Percentiles rank a stretch among this genome's conserved stretches.
These are phyloP conservation scores for Trichophyton schoenleinii DNA, from an alignment of 2,329 filamentous ascomycete species.

Conservation along the genomic window DNA sequence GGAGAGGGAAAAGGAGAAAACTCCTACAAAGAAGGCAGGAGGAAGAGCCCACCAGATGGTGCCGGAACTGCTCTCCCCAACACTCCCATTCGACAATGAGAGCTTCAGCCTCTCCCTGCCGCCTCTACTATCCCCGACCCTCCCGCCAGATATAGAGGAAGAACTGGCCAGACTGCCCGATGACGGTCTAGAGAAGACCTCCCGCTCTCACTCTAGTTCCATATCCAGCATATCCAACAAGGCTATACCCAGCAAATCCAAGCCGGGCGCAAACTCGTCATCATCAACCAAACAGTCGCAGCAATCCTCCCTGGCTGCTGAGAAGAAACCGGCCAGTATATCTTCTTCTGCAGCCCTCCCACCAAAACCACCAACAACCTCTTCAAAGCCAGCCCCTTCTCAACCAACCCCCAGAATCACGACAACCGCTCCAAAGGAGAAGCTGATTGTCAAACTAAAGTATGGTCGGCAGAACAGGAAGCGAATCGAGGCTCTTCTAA, in stretches of 20 bases:
- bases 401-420: neutral
- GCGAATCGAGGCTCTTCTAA: constrained; percentile 36
- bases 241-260: constrained; percentile 2
- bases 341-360: neutral
- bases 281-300: neutral
- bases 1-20: constrained; percentile 5
- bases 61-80: constrained; percentile 32
- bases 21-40: constrained; percentile 16
- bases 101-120: constrained; percentile 32
- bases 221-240: constrained; percentile 12
- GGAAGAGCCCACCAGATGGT: constrained; percentile 17
- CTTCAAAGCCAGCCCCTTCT: neutral
- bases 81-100: constrained; percentile 25
- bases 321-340: constrained; percentile 7
- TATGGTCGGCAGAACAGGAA: constrained; percentile 40
- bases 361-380: neutral
- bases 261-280: neutral
- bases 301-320: neutral
- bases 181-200: constrained; percentile 15
- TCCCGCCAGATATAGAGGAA: constrained; percentile 44
- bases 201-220: constrained; percentile 14
- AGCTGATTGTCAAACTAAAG: constrained; percentile 38
- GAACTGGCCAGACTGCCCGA: constrained; percentile 35
- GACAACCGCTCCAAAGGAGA: constrained; percentile 14
- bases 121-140: constrained; percentile 44